Evolutionary conservation across 495 filamentous ascomycete species (phyloP), one percentile per base, ranked within the genome.

Genomic region (Sordaria brevicollis): DNA sequence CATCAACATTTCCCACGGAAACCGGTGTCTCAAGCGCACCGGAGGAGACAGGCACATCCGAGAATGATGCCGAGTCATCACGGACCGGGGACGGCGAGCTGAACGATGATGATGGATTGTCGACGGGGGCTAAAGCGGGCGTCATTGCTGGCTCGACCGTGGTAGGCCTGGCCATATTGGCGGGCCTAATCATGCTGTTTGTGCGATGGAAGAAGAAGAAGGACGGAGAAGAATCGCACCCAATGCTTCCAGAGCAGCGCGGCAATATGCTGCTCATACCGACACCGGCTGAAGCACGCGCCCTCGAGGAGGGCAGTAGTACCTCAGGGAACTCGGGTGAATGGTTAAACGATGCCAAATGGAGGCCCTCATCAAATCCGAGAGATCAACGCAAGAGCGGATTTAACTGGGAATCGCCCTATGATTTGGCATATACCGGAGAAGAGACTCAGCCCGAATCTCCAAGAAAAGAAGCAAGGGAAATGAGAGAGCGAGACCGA

Each of bases 371-470:
- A 2, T 43, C 71, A 29, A 74, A 70, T 35, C 38, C 49, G 21
- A 43, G 67, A 25, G 66, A 66, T 1, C 25, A 67, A 43, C 68
- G 73, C 17, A 49, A 13, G 5, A 77, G 75, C 69, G 68, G 69
- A 13, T 78, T 78, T 49, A 78, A 75, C 54, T 79, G 77, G 77
- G 77, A 79, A 39, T 73, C 77, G 34, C 76, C 77, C 2, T 62
- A 76, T 39, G 73, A 78, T n/a, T 67, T 77, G 41, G 37, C 70
- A 3, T 72, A 70, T 65, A 62, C 65, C 5, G 67, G 67, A 3
- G 31, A 62, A 6, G 49, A 62, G 6, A 10, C 49, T 62, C 25
- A 62, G 33, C 49, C 49, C 29, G 21, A 62, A 31, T 1, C 49
- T 6, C 25, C 49, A 17, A 62, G 33, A 25, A 17, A 62, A 31